A percentile compares a stretch with the other conserved stretches of the same genome.
phyloP scores from a whole-genome alignment of 306 rosid species.

The Myrica gale region DNA sequence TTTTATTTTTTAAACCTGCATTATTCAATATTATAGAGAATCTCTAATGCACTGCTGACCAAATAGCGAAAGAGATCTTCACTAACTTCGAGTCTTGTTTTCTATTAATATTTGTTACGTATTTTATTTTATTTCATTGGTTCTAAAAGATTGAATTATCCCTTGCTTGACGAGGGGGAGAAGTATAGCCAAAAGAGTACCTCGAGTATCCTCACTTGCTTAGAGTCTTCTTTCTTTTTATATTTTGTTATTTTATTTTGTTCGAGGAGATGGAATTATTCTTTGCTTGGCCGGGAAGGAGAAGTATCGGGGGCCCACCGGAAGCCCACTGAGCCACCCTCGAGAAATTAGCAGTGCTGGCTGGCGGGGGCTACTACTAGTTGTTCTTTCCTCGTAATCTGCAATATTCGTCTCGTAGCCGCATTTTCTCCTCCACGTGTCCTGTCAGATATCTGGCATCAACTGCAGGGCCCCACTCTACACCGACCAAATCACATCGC shows the following conservation, averaged over 20 bases:
- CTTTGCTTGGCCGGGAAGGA: slow-evolving; percentile 49
- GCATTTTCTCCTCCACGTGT: slow-evolving; percentile 48
- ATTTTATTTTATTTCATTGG: no score
- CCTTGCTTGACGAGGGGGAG: no score
- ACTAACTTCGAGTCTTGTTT: no score
- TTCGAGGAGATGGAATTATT: slow-evolving; percentile 17
- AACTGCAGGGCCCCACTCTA: slow-evolving; percentile 27
- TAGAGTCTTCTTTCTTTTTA: background rate
- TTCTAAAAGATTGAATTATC: no score
- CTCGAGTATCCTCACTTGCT: no score
- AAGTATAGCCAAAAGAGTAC: no score
- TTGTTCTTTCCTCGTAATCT: slow-evolving; percentile 43
- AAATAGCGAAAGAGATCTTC: no score
- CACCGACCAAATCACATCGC: slow-evolving; percentile 38
- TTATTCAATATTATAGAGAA: no score
- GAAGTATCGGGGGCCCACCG: slow-evolving; percentile 36
- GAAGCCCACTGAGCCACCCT: slow-evolving; percentile 28
- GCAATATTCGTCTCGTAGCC: slow-evolving; percentile 48
- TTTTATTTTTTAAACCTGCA: no score
- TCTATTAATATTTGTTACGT: no score
- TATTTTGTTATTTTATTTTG: background rate
- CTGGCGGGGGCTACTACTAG: background rate
- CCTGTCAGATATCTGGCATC: slow-evolving; percentile 2
- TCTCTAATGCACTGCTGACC: no score
- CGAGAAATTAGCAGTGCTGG: slow-evolving; percentile 25